Evolutionary conservation across 108 stramenopile genomes (phyloP).

Genomic region (Aurantiochytrium sp.): DNA sequence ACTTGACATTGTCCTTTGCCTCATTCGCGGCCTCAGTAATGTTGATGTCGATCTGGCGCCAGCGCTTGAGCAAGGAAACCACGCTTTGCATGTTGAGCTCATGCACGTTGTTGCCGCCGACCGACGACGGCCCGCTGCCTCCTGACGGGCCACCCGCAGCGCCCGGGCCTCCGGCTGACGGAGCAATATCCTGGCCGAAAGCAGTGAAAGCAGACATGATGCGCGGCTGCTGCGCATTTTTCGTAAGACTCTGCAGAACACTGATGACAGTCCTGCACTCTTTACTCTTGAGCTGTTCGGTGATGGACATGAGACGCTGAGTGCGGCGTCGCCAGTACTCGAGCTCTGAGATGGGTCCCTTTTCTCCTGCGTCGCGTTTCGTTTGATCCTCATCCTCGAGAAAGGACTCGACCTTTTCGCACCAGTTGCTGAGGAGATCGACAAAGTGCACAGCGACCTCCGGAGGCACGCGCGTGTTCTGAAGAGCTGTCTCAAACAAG

Average conservation of each 20-base stretch:
- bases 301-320: constrained; percentile 50
- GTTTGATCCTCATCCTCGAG: background rate
- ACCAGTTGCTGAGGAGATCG: background rate
- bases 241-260: constrained; percentile 32
- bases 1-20: constrained; percentile 61
- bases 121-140: too few relatives aligned
- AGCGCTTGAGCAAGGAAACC: constrained; percentile 34
- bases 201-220: background rate
- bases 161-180: too few relatives aligned
- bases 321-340: constrained; percentile 52
- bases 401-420: background rate
- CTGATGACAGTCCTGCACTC: constrained; percentile 39
- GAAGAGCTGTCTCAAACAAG: background rate
- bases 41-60: constrained; percentile 51
- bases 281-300: constrained; percentile 55
- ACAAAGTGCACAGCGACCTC: background rate
- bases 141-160: too few relatives aligned
- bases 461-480: background rate
- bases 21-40: constrained; percentile 62
- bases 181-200: background rate
- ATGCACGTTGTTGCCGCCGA: background rate
- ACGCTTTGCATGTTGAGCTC: constrained; percentile 9
- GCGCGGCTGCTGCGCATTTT: background rate
- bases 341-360: constrained; percentile 49
- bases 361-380: constrained; percentile 22